Evolutionary conservation across 1,284 basidiomycete species (phyloP).

Genomic region (Cutaneotrichosporon cavernicola): DNA sequence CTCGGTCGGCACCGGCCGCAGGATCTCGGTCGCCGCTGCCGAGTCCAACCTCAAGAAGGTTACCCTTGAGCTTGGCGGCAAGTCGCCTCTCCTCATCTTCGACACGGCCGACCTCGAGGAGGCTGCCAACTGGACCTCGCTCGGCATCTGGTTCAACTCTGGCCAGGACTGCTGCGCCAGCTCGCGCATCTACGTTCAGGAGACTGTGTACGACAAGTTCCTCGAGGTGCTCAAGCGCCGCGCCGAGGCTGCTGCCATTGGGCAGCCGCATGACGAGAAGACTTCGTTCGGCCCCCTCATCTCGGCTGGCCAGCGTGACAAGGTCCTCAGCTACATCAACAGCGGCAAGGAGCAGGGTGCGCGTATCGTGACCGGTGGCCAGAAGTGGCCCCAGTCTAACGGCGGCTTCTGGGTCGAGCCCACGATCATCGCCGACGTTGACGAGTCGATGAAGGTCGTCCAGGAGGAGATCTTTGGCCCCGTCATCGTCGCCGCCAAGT

Average conservation of each 20-base stretch:
- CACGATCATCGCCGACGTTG: constrained; percentile 50
- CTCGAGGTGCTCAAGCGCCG: constrained; percentile 65
- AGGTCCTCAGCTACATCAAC: constrained; percentile 85
- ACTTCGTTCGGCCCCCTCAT: constrained; percentile 77
- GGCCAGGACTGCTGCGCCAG: constrained; percentile 51
- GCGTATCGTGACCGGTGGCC: constrained; percentile 73
- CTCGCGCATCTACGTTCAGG: constrained; percentile 67
- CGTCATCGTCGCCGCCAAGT: constrained; percentile 52
- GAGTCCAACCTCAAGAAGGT: constrained; percentile 78
- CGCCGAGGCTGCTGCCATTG: constrained; percentile 68
- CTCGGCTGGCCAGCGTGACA: constrained; percentile 81
- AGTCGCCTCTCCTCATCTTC: constrained; percentile 55
- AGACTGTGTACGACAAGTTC: constrained; percentile 77
- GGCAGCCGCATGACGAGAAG: constrained; percentile 68
- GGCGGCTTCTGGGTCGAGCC: constrained; percentile 52
- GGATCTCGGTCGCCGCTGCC: constrained; percentile 78
- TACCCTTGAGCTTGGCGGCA: constrained; percentile 59
- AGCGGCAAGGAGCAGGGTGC: constrained; percentile 81
- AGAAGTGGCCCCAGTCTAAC: constrained; percentile 46
- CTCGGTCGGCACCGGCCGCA: constrained; percentile 73
- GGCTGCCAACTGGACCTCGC: constrained; percentile 60
- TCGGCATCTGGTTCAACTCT: constrained; percentile 44
- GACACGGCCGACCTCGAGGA: constrained; percentile 63
- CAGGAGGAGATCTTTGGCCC: constrained; percentile 56
- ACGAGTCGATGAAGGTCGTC: constrained; percentile 40